Conservation (phyloP, 2,329 filamentous ascomycete species). For the Colletotrichum ledebouriae region DNA sequence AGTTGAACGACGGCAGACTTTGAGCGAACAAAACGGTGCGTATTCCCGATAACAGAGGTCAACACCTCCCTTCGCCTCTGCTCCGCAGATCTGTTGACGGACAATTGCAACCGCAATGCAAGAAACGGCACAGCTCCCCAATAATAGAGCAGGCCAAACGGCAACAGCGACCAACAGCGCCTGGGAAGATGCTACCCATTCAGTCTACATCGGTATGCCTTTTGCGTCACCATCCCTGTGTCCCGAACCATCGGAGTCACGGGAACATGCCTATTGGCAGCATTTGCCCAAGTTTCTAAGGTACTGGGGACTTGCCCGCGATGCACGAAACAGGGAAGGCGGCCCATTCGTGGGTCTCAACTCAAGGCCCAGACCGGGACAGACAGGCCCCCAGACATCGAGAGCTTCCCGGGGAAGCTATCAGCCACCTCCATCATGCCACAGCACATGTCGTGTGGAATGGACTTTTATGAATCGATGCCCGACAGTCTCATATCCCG, state of each 20-base stretch:
- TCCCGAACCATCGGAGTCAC: constrained; percentile 29
- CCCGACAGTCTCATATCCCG: not conserved
- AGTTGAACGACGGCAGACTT: not conserved
- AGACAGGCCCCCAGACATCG: constrained; percentile 10
- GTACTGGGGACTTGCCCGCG: constrained; percentile 38
- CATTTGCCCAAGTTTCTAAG: constrained; percentile 3
- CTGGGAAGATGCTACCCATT: constrained; percentile 14
- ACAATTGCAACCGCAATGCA: constrained; percentile 15
- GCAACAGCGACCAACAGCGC: constrained; percentile 31
- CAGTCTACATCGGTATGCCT: constrained; percentile 30
- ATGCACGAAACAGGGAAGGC: constrained; percentile 26
- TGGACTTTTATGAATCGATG: constrained; percentile 14
- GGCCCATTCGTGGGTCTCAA: constrained; percentile 20
- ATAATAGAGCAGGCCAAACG: constrained; percentile 12
- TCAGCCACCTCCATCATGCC: constrained; percentile 36
- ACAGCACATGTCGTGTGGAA: constrained; percentile 17
- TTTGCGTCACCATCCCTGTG: constrained; percentile 41
- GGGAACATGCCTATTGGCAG: constrained; percentile 40
- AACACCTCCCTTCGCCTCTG: constrained; percentile 7
- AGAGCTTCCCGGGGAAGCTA: constrained; percentile 19
- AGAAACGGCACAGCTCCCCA: constrained; percentile 1
- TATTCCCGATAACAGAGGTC: constrained; percentile 13
- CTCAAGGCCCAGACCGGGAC: constrained; percentile 29
- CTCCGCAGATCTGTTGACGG: constrained; percentile 1
- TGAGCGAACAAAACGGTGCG: not conserved